phyloP scores from a whole-genome alignment of 495 filamentous ascomycete genomes.

The Neurospora sp. region DNA sequence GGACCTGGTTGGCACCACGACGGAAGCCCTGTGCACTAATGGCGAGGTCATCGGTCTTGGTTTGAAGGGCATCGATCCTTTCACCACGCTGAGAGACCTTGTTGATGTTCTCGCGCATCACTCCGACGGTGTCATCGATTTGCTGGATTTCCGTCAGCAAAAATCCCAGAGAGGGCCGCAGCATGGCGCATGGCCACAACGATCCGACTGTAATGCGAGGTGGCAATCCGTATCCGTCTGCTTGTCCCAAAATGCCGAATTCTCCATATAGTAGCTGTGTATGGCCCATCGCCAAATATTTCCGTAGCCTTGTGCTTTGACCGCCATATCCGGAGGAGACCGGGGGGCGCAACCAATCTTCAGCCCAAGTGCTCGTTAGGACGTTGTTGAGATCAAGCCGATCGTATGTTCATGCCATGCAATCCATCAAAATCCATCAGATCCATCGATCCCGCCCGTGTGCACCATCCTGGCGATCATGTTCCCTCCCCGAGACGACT shows the following conservation, averaged over 20 bases:
- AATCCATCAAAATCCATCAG: not conserved
- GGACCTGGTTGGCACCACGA: slow-evolving; percentile 85
- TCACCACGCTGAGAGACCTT: slow-evolving; percentile 88
- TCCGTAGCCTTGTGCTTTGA: not conserved
- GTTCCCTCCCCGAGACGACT: not conserved
- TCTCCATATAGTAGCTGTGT: not conserved
- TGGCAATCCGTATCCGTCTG: not conserved
- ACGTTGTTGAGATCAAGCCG: not conserved
- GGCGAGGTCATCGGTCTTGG: slow-evolving; percentile 92
- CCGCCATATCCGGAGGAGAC: not conserved
- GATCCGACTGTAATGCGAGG: not conserved
- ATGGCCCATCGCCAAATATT: not conserved
- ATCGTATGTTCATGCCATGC: not conserved
- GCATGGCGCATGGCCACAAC: not conserved
- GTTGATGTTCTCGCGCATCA: slow-evolving; percentile 92
- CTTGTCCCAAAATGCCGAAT: not conserved
- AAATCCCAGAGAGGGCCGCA: not conserved
- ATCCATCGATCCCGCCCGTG: not conserved
- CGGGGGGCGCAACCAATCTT: not conserved
- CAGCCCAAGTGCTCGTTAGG: not conserved
- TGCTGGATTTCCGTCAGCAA: slow-evolving; percentile 47
- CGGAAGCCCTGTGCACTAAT: slow-evolving; percentile 88
- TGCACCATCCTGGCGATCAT: not conserved
- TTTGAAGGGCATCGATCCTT: slow-evolving; percentile 77
- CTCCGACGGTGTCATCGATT: slow-evolving; percentile 89